Percentiles rank a stretch among this genome's conserved stretches.
Evolutionary conservation across 1,139 yeast species (phyloP).

Genomic region (Hyphopichia pseudoburtonii): DNA sequence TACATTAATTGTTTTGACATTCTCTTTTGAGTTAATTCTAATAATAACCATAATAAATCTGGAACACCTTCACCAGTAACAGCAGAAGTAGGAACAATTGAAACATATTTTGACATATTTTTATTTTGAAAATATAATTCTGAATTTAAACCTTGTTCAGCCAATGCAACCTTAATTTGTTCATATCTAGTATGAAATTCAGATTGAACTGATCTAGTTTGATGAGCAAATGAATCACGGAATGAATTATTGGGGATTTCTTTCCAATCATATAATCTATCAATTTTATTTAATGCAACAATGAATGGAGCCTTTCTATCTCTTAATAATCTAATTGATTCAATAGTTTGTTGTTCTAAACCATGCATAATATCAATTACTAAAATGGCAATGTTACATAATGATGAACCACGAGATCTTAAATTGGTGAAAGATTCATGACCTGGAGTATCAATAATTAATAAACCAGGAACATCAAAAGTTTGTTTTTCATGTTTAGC

Average conservation of each 20-base stretch:
- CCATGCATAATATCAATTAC: slow-evolving; percentile 99
- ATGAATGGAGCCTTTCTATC: slow-evolving; percentile 97
- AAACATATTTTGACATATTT: slow-evolving; percentile 88
- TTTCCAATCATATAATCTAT: slow-evolving; percentile 96
- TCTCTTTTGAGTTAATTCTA: slow-evolving; percentile 96
- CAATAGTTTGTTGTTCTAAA: slow-evolving; percentile 94
- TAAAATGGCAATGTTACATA: slow-evolving; percentile 97
- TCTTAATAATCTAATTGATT: slow-evolving; percentile 85
- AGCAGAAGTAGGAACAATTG: slow-evolving; percentile 97
- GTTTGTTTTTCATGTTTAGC: slow-evolving; percentile 78
- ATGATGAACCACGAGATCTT: slow-evolving; percentile 97
- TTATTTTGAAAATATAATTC: slow-evolving; percentile 95
- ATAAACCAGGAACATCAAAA: slow-evolving; percentile 94
- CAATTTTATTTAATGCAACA: slow-evolving; percentile 96
- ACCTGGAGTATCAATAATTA: slow-evolving; percentile 98
- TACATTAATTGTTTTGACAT: slow-evolving; percentile 99
- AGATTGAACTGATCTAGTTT: slow-evolving; percentile 78
- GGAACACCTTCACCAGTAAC: slow-evolving; percentile 99
- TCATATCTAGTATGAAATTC: slow-evolving; percentile 89
- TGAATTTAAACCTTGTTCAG: slow-evolving; percentile 98
- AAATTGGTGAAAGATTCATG: slow-evolving; percentile 98
- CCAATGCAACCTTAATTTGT: slow-evolving; percentile 83
- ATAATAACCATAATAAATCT: slow-evolving; percentile 91
- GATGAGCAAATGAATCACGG: slow-evolving; percentile 88
- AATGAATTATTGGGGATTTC: slow-evolving; percentile 86